Base-by-base conservation (phyloP, 106 monocot genomes). In the Apostasia ramifera region DNA sequence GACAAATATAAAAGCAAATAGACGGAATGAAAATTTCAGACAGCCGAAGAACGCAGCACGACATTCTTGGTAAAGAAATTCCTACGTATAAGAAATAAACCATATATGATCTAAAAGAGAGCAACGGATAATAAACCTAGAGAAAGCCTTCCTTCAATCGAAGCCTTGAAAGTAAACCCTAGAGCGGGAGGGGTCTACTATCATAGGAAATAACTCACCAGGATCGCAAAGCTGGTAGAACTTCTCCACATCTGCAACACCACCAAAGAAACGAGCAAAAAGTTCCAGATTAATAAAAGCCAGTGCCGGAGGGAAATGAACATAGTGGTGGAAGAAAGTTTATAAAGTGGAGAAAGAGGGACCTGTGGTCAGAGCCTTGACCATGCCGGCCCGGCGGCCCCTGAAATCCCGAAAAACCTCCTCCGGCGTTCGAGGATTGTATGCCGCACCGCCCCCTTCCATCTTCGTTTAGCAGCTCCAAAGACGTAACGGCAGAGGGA, bases 281-380 rank as follows among this genome's bases (percentile, higher is more conserved):
- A 44, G 44, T 43, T 62, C 62, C 62, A 62, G 10, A 44, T 62
- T 62, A 11, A 26, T 26, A 26, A 26, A 26, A 26, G 26, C 26
- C 26, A 26, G 26, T 26, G 26, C 26, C 26, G 26, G 26, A 26
- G 26, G 26, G 26, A 26, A 26, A 26, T 26, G 26, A 26, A 26
- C 26, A 26, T 26, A 26, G 26, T 26, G 26, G 26, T 26, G 26
- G 26, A 26, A 26, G 26, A 26, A 26, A 26, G 26, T 26, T 26
- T 26, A 26, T 26, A 26, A 26, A 0, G 26, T 26, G 3, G 11
- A 3, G 13, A 64, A 1, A 47, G 8, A 64, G 47, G 2, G 8
- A 64, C 65, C 64, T 65, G 64, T 65, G 4, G 64, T 65, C 5
- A 65, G 8, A 65, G 64, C 64, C 64, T 65, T 65, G 64, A 65